Base-by-base conservation (phyloP, 352 stramenopile genomes). In the Globisporangium nagaii region DNA sequence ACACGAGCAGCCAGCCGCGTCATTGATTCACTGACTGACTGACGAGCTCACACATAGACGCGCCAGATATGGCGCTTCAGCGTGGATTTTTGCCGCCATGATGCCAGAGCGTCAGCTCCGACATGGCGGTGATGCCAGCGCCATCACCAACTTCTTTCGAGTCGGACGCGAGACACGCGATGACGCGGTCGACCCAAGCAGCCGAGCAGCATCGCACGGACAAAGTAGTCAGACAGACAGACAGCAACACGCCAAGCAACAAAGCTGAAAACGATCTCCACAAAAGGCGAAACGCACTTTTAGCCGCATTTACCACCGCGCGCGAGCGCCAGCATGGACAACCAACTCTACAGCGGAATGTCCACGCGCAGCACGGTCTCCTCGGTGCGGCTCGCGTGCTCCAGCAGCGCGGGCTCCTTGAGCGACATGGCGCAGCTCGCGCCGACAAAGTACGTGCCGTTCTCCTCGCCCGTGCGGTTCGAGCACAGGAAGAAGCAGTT, bases 391-490 rank as follows among this genome's bases (percentile, higher is more conserved):
- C 63, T 68, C 17, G 81, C 77, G 41, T 74, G 54, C 1, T 56
- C 54, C 2, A 94, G 41, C 22, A 94, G 57, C 46, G 37, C 44
- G 13, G 80, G 80, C 52, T 84, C 62, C 17, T 76, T 70, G 0
- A 94, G 69, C 31, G 75, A 88, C 56, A 92, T 53, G 2, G 68
- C 79, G 48, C 84, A 94, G 48, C 81, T 92, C 19, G 79, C 79
- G 47, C 79, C 84, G 17, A 90, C 81, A 62, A 94, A 94, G 55
- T 83, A 80, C 39, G 82, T 90, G 31, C 84, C 84, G 25, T 87
- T 86, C 42, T 94, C 84, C 3, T 53, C 68, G 28, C 84, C 84
- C 42, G 87, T 86, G 49, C 84, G 77, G 63, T 94, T 94, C 20
- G 81, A 75, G 54, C 75, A 87, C 12, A 94, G 45, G 43, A 90